Evolutionary conservation across 164 flowering plant species (phyloP).

Genomic region (Annona cherimola): DNA sequence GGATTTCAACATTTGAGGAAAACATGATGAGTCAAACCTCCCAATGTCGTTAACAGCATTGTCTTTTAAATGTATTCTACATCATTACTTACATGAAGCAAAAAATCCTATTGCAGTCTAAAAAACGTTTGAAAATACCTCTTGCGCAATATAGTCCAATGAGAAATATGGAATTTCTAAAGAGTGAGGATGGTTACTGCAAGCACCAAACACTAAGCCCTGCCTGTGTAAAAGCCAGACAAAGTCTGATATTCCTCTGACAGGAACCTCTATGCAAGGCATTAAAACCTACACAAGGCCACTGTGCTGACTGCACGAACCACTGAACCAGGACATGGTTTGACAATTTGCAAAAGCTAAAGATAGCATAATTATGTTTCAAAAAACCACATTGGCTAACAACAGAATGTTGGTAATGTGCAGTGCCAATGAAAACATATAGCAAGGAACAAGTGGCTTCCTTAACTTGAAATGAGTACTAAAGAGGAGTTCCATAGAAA

Average conservation of each 20-base stretch:
- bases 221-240: background rate
- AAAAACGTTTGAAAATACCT: too few relatives aligned
- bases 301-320: background rate
- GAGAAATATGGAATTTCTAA: background rate
- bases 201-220: background rate
- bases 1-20: too few relatives aligned
- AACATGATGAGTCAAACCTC: too few relatives aligned
- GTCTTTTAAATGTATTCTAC: too few relatives aligned
- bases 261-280: background rate
- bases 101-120: too few relatives aligned
- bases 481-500: background rate
- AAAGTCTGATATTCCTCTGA: background rate
- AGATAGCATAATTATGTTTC: background rate
- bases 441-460: background rate
- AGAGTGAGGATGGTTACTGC: background rate
- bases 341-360: background rate
- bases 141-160: background rate
- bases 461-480: background rate
- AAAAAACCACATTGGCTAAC: background rate
- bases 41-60: too few relatives aligned
- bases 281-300: too few relatives aligned
- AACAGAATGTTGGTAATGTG: too few relatives aligned
- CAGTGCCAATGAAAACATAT: too few relatives aligned
- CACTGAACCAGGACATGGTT: background rate
- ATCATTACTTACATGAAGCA: too few relatives aligned